phyloP scores from a whole-genome alignment of 2,329 filamentous ascomycete species.

The Fusarium udum region DNA sequence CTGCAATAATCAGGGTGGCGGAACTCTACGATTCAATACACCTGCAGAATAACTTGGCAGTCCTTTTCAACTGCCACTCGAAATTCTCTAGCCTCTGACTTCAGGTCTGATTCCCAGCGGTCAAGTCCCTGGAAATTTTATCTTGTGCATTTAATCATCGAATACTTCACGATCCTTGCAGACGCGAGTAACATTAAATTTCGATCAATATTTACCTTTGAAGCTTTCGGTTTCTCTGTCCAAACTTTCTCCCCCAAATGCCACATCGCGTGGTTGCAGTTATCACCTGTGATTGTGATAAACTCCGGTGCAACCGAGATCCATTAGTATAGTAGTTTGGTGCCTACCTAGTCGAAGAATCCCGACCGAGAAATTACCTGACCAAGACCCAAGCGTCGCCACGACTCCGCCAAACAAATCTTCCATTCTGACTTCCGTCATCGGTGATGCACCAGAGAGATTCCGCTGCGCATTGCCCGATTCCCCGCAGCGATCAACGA shows the following conservation, averaged over 20 bases:
- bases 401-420: slow-evolving; percentile 22
- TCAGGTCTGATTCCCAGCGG: background rate
- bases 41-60: slow-evolving; percentile 18
- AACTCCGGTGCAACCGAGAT: slow-evolving; percentile 19
- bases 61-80: background rate
- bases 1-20: slow-evolving; percentile 29
- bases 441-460: background rate
- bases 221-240: background rate
- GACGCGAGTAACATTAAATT: background rate
- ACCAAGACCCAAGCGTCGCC: background rate
- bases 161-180: background rate
- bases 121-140: background rate
- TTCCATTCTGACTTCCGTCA: slow-evolving; percentile 10
- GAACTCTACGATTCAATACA: slow-evolving; percentile 26
- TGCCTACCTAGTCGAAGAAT: background rate
- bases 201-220: background rate
- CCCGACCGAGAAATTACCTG: background rate
- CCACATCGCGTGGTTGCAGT: background rate
- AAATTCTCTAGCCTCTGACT: background rate
- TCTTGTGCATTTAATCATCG: background rate
- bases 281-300: background rate
- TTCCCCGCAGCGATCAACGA: slow-evolving; percentile 6
- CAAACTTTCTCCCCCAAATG: background rate
- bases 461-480: slow-evolving; percentile 3
- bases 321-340: background rate